Base-by-base conservation (phyloP, 768 basidiomycete genomes). In the Gloeopeniophorella convolvens region DNA sequence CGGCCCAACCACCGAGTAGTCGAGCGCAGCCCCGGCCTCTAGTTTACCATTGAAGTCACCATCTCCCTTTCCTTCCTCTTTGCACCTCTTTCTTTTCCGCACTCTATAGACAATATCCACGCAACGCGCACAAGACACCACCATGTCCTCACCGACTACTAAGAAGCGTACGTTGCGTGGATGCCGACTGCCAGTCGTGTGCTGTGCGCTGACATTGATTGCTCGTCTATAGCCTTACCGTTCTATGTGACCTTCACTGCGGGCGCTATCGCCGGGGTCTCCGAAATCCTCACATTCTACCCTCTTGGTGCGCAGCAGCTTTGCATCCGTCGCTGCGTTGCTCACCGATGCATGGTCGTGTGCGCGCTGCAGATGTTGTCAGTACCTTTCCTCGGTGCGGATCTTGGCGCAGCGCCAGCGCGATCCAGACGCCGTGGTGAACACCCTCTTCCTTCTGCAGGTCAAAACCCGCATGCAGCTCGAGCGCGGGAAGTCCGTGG, bases 391-490 rank as follows among this genome's bases (percentile, higher is more conserved):
- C 18, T 40, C 34, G 42, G 36, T 35, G 21, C 41, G 44, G 31
- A 46, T 35, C 36, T 6, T 39, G 27, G 40, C 15, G 13, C 13
- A n/a, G 27, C 37, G 37, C 20, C 23, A 45, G 50, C 32, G 0
- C 36, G 16, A n/a, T n/a, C n/a, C n/a, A n/a, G n/a, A n/a, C n/a
- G n/a, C n/a, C n/a, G 3, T 26, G 24, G 18, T 31, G 32, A 48
- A 12, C 18, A 34, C 51, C 43, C 56, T 34, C 49, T 53, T 15
- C 50, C 56, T 36, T 32, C 31, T 35, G 15, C 63, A 92, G 89
- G 92, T 97, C 64, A 97, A 99, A 72, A 99, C 96, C 18, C 89
- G 96, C 23, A 94, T 97, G 83, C 96, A 99, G 65, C 75, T 99
- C n/a, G 86, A 89, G 65, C 88, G 83, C 4, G 90, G 90, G 3